Evolutionary conservation across 331 rosid species (phyloP), one percentile per base, ranked within the genome.

Genomic region (Quercus lobata): DNA sequence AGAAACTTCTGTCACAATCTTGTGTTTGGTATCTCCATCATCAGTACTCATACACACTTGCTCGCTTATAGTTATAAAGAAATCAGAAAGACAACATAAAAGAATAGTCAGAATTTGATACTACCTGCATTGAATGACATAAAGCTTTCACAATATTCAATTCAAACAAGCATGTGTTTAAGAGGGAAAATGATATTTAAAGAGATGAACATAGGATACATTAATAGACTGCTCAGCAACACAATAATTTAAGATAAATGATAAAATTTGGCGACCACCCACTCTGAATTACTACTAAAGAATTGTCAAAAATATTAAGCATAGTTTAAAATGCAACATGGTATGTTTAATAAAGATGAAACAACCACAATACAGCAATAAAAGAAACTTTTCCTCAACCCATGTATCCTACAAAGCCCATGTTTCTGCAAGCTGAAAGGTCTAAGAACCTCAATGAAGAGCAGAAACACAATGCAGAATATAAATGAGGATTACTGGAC

Each of bases 31-130:
- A 79, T 83, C 90, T 89, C 77, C 85, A 77, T 83, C 84, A 72
- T 87, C 86, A 79, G 63, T 87, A 82, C 80, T 76, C 68, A n/a
- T 37, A 74, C 29, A 80, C 82, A 65, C 78, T 57, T 78, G 87
- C 73, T 89, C 93, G 53, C 88, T 84, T 78, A 88, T 90, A 79
- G 68, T 83, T 68, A 76, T 78, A 84, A 89, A 81, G 82, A 30
- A 77, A 58, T 61, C 74, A 32, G 54, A 17, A 58, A 46, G 35
- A 65, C 14, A 79, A 18, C 71, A 79, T 65, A 46, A 76, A 68
- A 74, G 60, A 52, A 69, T 66, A n/a, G 82, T 82, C 77, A 80
- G 78, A 72, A 78, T 46, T 79, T 22, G 49, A 6, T 55, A 60
- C 77, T 72, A 71, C 75, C 57, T 76, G 80, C 75, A 71, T 52